phyloP scores from a whole-genome alignment of 2,329 filamentous ascomycete genomes.

The Cryphonectria radicalis region DNA sequence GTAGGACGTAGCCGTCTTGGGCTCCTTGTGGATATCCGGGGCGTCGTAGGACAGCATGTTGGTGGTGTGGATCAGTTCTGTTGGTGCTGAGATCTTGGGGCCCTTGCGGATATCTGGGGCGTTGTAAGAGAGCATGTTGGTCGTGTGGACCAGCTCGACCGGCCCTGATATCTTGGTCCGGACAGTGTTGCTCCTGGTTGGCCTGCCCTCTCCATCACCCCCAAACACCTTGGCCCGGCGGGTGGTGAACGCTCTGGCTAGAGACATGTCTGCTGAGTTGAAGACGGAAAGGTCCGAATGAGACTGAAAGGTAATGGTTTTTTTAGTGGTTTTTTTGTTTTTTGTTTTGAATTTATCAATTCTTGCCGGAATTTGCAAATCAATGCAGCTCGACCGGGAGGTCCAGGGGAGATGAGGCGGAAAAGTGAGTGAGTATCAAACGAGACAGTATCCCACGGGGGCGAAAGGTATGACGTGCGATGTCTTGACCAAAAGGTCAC shows the following conservation, averaged over 20 bases:
- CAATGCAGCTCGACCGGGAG: not conserved
- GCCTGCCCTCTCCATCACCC: constrained; percentile 42
- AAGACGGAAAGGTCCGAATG: not conserved
- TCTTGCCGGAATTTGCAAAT: not conserved
- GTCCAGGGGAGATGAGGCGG: not conserved
- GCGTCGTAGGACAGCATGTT: constrained; percentile 97
- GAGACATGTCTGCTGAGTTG: constrained; percentile 36
- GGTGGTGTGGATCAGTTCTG: constrained; percentile 89
- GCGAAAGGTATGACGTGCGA: constrained; percentile 18
- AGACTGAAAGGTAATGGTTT: not conserved
- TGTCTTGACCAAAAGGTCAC: constrained; percentile 22
- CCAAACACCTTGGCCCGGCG: constrained; percentile 62
- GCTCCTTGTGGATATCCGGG: constrained; percentile 67
- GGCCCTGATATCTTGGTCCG: constrained; percentile 84
- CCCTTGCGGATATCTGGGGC: constrained; percentile 73
- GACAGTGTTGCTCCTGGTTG: constrained; percentile 57
- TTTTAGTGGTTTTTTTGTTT: not conserved
- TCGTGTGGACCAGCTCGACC: constrained; percentile 87
- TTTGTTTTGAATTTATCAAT: not conserved
- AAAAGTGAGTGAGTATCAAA: not conserved
- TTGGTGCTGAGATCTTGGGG: constrained; percentile 80
- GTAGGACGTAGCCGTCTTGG: constrained; percentile 53
- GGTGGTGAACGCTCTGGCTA: constrained; percentile 74
- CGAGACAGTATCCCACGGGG: not conserved
- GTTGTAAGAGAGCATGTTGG: constrained; percentile 95